A percentile compares a stretch with the other conserved stretches of the same genome.
Evolutionary conservation across 495 filamentous ascomycete species (phyloP).

Genomic region (Xeromyces bisporus): DNA sequence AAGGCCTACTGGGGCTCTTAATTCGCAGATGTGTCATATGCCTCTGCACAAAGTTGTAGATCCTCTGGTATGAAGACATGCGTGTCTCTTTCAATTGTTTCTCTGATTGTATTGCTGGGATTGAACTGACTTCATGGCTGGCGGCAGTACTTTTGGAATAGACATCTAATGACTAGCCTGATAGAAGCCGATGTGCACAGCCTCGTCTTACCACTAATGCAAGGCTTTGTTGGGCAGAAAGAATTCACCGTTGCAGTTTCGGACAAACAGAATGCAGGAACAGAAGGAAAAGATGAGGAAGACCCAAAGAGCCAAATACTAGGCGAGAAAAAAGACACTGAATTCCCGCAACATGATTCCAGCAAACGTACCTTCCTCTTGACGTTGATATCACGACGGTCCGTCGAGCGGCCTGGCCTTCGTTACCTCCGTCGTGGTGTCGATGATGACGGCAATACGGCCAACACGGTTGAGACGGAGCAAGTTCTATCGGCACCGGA

Average conservation of each 20-base stretch:
- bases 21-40: slow-evolving; percentile 20
- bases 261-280: slow-evolving; percentile 4
- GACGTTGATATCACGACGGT: slow-evolving; percentile 75
- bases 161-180: slow-evolving; percentile 54
- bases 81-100: background rate
- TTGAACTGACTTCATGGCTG: background rate
- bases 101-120: background rate
- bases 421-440: slow-evolving; percentile 84
- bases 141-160: slow-evolving; percentile 77
- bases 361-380: slow-evolving; percentile 43
- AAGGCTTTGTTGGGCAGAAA: slow-evolving; percentile 86
- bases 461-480: slow-evolving; percentile 89
- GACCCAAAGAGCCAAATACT: slow-evolving; percentile 15
- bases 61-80: slow-evolving; percentile 34
- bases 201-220: slow-evolving; percentile 69
- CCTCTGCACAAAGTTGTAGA: slow-evolving; percentile 62
- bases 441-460: slow-evolving; percentile 70
- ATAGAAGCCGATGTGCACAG: slow-evolving; percentile 42
- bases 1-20: slow-evolving; percentile 36
- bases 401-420: slow-evolving; percentile 66
- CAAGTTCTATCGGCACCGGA: slow-evolving; percentile 60
- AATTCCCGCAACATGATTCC: slow-evolving; percentile 9
- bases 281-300: slow-evolving; percentile 6
- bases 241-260: slow-evolving; percentile 49
- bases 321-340: slow-evolving; percentile 17